Evolutionary conservation across 2,329 filamentous ascomycete genomes (phyloP), one percentile per base, ranked within the genome.

Genomic region (Aureobasidium pullulans): DNA sequence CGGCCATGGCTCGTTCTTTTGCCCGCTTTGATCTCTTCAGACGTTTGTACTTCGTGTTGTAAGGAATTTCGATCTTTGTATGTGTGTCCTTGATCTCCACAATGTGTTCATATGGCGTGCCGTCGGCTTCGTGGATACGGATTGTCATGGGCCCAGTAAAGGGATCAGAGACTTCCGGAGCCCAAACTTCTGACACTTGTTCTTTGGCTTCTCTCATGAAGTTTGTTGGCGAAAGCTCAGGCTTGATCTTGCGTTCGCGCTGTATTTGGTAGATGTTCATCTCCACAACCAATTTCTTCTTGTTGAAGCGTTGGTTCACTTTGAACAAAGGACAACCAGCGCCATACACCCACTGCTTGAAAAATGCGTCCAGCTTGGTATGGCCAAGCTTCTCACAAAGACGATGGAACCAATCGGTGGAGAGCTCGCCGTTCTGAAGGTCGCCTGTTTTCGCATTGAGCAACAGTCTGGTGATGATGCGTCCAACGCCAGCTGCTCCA

Each of bases 31-130:
- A 96, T 48, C 92, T 82, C 77, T 99, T 99, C 2, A 99, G 80
- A 8, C 95, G 86, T 76, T 97, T 99, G 76, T 99, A 99, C 71
- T 99, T 99, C 0, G 94, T 99, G 68, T 97, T 97, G 75, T 99
- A 99, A 0, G 93, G 92, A 62, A 99, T 96, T 63, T 96, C 92
- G 61, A 97, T 89, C 70, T 88, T 90, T 2, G 88, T 89, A 13
- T 84, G 83, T 31, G 87, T 86, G 65, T 96, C 91, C 62, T 91
- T 91, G 70, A 99, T 96, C 67, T 96, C 90, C 34, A 97, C 87
- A 63, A 96, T 96, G 70, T 99, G 94, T 71, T 99, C 94, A 69
- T 99, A 99, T 2, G 94, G 94, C 0, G 94, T 97, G 9, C 94
- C 94, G 69, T 99, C 95, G 28, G 94, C 94, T 76, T 99, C 94